Evolutionary conservation across 2,329 filamentous ascomycete genomes (phyloP).

Genomic region (Penicillium sp.): DNA sequence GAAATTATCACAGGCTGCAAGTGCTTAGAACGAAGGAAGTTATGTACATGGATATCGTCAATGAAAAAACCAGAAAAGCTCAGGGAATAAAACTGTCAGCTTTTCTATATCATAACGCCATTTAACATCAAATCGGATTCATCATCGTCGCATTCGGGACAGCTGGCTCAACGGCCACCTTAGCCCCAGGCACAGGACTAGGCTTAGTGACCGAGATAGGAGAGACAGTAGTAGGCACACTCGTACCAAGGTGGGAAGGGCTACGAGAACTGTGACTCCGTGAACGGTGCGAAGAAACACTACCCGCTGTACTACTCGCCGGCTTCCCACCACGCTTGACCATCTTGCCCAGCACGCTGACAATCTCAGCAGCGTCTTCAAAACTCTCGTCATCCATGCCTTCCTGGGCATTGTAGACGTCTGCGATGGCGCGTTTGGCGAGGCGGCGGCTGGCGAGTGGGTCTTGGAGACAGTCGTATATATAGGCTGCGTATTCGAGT

Average conservation of each 20-base stretch:
- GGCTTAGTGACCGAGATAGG: constrained; percentile 19
- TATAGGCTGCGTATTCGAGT: constrained; percentile 85
- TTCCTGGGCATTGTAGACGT: constrained; percentile 86
- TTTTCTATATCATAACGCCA: constrained; percentile 16
- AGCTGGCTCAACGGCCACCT: constrained; percentile 15
- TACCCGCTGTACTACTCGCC: constrained; percentile 32
- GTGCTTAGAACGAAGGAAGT: not conserved
- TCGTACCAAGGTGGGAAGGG: constrained; percentile 19
- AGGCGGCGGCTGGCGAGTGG: constrained; percentile 68
- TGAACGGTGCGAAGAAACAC: constrained; percentile 28
- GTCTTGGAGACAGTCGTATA: constrained; percentile 90
- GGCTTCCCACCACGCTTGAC: constrained; percentile 64
- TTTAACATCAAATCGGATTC: constrained; percentile 32
- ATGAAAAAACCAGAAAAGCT: not conserved
- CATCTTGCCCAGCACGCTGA: constrained; percentile 81
- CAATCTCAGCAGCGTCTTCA: constrained; percentile 81
- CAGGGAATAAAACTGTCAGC: not conserved
- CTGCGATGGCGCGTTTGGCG: constrained; percentile 76
- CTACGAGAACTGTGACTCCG: constrained; percentile 31
- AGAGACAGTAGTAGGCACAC: constrained; percentile 20
- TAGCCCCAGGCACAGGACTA: constrained; percentile 7
- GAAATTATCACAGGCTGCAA: not conserved
- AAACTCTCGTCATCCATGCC: constrained; percentile 96
- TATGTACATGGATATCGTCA: not conserved
- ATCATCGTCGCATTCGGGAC: constrained; percentile 32